A percentile compares a stretch with the other conserved stretches of the same genome.
These are phyloP conservation scores for Coleophoma eucalyptorum DNA, from an alignment of 2,329 filamentous ascomycete species.

Conservation along the genomic window DNA sequence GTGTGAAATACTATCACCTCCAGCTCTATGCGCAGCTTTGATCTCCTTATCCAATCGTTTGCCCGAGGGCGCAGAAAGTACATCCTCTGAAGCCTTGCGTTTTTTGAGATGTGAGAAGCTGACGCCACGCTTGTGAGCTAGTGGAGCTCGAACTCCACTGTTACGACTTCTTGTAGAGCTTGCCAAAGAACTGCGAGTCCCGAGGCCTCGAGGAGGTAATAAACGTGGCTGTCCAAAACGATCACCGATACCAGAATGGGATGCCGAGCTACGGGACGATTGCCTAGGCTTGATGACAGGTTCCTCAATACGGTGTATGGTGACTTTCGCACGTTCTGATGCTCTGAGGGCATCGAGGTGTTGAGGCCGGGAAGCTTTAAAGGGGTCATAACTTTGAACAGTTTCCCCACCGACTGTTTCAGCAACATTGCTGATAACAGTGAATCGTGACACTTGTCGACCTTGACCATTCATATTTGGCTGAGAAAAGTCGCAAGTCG, in stretches of 20 bases:
- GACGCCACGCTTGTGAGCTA: conserved; percentile 56
- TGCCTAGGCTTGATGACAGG: background rate
- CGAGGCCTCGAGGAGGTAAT: conserved; percentile 23
- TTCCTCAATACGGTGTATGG: conserved; percentile 17
- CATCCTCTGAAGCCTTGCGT: conserved; percentile 6
- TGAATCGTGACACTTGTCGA: conserved; percentile 57
- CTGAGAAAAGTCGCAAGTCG: conserved; percentile 56
- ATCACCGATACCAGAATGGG: conserved; percentile 6
- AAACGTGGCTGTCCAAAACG: conserved; percentile 9
- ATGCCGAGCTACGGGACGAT: conserved; percentile 5
- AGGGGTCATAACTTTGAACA: conserved; percentile 76
- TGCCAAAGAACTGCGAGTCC: conserved; percentile 43
- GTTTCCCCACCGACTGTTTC: conserved; percentile 41
- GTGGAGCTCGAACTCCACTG: conserved; percentile 36
- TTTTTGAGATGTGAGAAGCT: conserved; percentile 54
- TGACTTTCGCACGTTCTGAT: conserved; percentile 26
- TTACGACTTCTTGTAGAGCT: conserved; percentile 35
- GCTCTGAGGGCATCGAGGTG: conserved; percentile 40
- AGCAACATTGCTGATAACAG: conserved; percentile 55
- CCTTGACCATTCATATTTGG: conserved; percentile 42
- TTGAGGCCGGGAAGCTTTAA: conserved; percentile 53
- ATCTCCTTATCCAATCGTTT: conserved; percentile 14
- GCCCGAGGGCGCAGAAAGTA: background rate
- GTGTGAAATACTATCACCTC: conserved; percentile 13
- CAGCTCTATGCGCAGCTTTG: conserved; percentile 16